Conservation (phyloP, 225 moss, liverwort and hornwort genomes). For the Sphagnum tenellum region DNA sequence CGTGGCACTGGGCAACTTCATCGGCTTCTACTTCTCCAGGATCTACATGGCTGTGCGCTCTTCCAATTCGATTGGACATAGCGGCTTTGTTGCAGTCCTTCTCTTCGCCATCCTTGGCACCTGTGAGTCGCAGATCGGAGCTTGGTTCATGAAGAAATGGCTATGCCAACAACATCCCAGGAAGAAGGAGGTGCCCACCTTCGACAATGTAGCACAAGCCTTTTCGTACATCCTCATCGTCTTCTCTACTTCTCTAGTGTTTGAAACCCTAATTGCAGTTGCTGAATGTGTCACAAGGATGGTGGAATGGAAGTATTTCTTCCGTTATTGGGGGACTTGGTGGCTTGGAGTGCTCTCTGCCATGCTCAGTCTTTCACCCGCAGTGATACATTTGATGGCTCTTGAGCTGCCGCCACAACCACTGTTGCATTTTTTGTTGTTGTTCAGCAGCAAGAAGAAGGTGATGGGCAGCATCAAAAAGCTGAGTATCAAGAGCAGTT, state of each 20-base stretch:
- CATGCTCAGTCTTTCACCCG: slow-evolving; percentile 56
- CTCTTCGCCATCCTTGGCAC: slow-evolving; percentile 27
- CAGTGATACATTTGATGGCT: slow-evolving; percentile 44
- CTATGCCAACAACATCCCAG: slow-evolving; percentile 13
- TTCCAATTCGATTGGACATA: slow-evolving; percentile 4
- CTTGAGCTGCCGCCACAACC: slow-evolving; percentile 6
- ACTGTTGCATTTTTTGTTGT: slow-evolving; percentile 2
- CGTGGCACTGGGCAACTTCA: slow-evolving; percentile 38
- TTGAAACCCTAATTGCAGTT: slow-evolving; percentile 29
- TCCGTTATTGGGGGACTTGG: slow-evolving; percentile 65
- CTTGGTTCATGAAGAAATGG: slow-evolving; percentile 39
- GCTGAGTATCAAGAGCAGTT: neutral
- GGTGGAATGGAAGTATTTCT: slow-evolving; percentile 42
- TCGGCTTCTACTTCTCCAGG: slow-evolving; percentile 27
- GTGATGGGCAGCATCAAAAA: no score
- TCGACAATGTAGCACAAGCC: slow-evolving; percentile 51
- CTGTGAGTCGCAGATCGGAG: slow-evolving; percentile 32
- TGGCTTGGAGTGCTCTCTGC: slow-evolving; percentile 57
- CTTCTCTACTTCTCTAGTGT: slow-evolving; percentile 28
- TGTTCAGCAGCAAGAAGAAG: slow-evolving; percentile 7
- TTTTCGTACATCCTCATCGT: slow-evolving; percentile 30
- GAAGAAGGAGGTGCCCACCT: slow-evolving; percentile 42
- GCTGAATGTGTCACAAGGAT: slow-evolving; percentile 27
- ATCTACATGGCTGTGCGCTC: slow-evolving; percentile 31
- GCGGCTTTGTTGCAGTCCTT: slow-evolving; percentile 18